Evolutionary conservation across 805 yeast species (phyloP).

Genomic region (Candida pini): DNA sequence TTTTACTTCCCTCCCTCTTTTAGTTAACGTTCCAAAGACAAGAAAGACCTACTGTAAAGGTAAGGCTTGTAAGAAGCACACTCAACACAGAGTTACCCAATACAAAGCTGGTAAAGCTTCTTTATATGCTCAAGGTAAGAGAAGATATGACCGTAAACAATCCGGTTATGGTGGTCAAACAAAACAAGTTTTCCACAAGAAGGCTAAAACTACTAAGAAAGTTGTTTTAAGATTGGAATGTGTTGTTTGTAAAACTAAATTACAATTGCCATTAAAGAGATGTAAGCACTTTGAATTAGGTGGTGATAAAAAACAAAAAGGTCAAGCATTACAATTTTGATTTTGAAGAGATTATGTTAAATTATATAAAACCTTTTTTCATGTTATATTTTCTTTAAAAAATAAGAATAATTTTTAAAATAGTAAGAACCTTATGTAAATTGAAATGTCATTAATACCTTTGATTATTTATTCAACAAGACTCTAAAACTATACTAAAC

Average conservation of each 20-base stretch:
- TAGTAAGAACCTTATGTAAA: no score
- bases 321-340: constrained; percentile 99
- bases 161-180: constrained; percentile 99
- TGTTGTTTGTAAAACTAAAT: constrained; percentile 97
- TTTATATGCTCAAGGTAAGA: constrained; percentile 99
- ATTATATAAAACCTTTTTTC: constrained; percentile 1
- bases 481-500: not conserved
- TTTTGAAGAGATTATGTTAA: no score
- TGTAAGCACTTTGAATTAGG: constrained; percentile 99
- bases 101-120: constrained; percentile 99
- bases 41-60: constrained; percentile 99
- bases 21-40: constrained; percentile 99
- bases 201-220: constrained; percentile 99
- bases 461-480: not conserved
- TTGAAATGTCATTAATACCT: no score
- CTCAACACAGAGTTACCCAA: constrained; percentile 99
- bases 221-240: constrained; percentile 99
- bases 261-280: constrained; percentile 97
- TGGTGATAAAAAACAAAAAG: constrained; percentile 99
- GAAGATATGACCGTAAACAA: constrained; percentile 99
- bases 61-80: constrained; percentile 98
- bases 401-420: no score
- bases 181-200: constrained; percentile 99
- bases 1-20: constrained; percentile 2
- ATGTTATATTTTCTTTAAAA: constrained; percentile 1